Conservation (phyloP, 768 basidiomycete species). For the Royoungia palumana region DNA sequence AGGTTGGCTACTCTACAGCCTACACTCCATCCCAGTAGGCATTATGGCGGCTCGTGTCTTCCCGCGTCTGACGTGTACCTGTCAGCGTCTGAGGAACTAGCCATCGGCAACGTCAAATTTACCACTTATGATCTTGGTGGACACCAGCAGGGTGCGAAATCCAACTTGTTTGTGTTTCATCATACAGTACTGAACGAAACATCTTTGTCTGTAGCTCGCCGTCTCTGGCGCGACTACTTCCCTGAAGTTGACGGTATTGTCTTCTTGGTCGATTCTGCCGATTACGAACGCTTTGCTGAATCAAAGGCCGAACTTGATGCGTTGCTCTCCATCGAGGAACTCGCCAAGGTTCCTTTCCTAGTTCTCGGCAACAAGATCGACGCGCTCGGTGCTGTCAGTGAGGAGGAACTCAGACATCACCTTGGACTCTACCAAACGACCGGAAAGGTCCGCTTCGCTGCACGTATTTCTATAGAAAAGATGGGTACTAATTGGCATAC, state of each 20-base stretch:
- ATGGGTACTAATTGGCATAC: constrained; percentile 4
- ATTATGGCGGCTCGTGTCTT: neutral
- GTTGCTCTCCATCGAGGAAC: constrained; percentile 91
- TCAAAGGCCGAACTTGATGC: constrained; percentile 97
- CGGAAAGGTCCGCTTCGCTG: constrained; percentile 69
- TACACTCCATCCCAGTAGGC: constrained; percentile 93
- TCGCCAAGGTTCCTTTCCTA: constrained; percentile 95
- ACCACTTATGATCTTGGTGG: constrained; percentile 98
- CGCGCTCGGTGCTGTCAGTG: constrained; percentile 94
- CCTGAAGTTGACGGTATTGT: constrained; percentile 99
- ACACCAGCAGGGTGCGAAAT: constrained; percentile 81
- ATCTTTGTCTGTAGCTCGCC: constrained; percentile 59
- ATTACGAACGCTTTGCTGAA: constrained; percentile 94
- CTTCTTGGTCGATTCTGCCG: constrained; percentile 96
- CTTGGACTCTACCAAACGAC: constrained; percentile 99
- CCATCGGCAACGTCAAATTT: constrained; percentile 98
- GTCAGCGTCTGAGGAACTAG: constrained; percentile 94
- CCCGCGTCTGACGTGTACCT: constrained; percentile 8
- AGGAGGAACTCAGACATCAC: constrained; percentile 94
- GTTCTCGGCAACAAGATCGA: constrained; percentile 99
- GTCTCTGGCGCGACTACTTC: constrained; percentile 99
- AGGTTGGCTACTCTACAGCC: constrained; percentile 96
- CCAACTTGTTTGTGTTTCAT: neutral
- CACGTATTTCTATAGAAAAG: neutral
- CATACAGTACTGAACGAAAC: neutral